Base-by-base conservation (phyloP, 495 filamentous ascomycete genomes). In the Baudoinia panamericana region DNA sequence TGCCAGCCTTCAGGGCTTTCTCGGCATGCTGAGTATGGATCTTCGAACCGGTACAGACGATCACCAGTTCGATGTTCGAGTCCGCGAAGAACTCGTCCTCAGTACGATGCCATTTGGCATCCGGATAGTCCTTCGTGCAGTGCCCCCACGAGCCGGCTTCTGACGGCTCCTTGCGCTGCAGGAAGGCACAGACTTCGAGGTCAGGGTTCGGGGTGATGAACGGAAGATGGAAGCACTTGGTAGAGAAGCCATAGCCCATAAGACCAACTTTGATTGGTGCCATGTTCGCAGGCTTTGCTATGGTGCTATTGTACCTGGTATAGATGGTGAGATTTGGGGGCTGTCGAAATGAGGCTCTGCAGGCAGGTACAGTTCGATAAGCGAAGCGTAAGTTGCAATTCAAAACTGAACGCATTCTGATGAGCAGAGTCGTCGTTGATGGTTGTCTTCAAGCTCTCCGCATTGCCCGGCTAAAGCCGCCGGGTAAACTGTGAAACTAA, bases 181-280 rank as follows among this genome's bases (percentile, higher is more conserved):
- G 73, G 50, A 93, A 72, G 36, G 79, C 74, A 50, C 86, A 71
- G 28, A 92, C 71, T 11, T 68, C 72, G 45, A 88, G 65, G 23
- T 71, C 62, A 19, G 78, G 65, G 2, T 76, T 72, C 19, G 67
- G 64, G 25, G 63, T 59, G 55, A 93, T 78, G 62, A 86, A 82
- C 43, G 84, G 84, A 59, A 93, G 86, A 61, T 92, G 84, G 64
- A 92, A 92, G 61, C 77, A 61, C 54, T 87, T 88, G 51, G 84
- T 82, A 27, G 83, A 86, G 63, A 86, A 65, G 56, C 84, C 75
- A 55, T 79, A 79, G 45, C 75, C 75, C 41, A 79, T 62, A 27
- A 79, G 35, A n/a, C 42, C 42, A 21, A 45, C 25, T 32, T 32
- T 45, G 32, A 45, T 45, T 17, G 39, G 34, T 20, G 42, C 42